A percentile compares a stretch with the other conserved stretches of the same genome.
Evolutionary conservation across 352 stramenopile genomes (phyloP).

Genomic region (Phytophthora nicotianae): DNA sequence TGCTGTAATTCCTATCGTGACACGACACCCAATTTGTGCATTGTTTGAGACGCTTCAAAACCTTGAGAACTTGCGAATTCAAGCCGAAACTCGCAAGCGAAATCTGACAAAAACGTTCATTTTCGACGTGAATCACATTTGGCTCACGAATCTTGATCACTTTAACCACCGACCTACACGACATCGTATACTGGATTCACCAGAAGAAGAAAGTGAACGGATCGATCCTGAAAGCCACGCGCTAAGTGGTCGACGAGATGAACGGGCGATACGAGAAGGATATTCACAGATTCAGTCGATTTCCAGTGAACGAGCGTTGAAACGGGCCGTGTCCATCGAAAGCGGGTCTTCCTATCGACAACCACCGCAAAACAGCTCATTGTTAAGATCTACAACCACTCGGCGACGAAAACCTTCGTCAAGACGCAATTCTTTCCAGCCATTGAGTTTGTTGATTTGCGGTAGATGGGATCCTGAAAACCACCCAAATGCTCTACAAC

Average conservation of each 20-base stretch:
- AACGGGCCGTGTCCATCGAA: constrained; percentile 51
- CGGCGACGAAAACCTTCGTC: constrained; percentile 20
- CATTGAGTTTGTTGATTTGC: constrained; percentile 67
- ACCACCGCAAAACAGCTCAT: constrained; percentile 2
- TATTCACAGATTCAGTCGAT: constrained; percentile 85
- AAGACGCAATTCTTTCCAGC: constrained; percentile 28
- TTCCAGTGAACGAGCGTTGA: constrained; percentile 59
- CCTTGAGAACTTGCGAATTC: constrained; percentile 71
- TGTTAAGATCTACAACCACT: constrained; percentile 14
- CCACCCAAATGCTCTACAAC: constrained; percentile 31
- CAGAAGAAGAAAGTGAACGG: constrained; percentile 26
- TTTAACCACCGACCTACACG: constrained; percentile 59
- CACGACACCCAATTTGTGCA: constrained; percentile 69
- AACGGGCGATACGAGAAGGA: constrained; percentile 61
- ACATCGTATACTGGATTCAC: constrained; percentile 8
- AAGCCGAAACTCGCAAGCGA: constrained; percentile 61
- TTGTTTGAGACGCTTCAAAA: constrained; percentile 66
- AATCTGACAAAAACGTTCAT: constrained; percentile 86
- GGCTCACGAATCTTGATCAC: constrained; percentile 91
- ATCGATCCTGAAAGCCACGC: constrained; percentile 18
- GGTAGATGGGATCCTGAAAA: constrained; percentile 44
- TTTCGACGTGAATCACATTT: constrained; percentile 90
- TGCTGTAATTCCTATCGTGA: constrained; percentile 56
- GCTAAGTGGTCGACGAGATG: constrained; percentile 57
- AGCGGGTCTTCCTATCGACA: constrained; percentile 15